A percentile compares a stretch with the other conserved stretches of the same genome.
Evolutionary conservation across 1,139 yeast species (phyloP).

Genomic region (Hyphopichia buzzinii): DNA sequence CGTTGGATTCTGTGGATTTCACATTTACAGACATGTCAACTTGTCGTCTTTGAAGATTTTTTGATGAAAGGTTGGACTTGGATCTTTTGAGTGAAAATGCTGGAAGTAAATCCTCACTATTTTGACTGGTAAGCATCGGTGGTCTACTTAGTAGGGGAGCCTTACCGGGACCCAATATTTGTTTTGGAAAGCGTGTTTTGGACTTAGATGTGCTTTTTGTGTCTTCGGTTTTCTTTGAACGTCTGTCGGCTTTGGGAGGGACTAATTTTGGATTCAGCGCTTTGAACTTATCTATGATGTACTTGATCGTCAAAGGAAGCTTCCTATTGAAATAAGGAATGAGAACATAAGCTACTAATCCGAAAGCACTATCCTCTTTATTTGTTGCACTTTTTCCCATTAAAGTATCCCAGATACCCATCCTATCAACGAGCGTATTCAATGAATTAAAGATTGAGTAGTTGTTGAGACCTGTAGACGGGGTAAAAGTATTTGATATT

Average conservation of each 20-base stretch:
- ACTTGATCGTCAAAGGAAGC: conserved; percentile 46
- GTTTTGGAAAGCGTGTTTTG: conserved; percentile 13
- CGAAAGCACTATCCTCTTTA: conserved; percentile 36
- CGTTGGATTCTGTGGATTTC: conserved; percentile 5
- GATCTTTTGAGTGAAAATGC: conserved; percentile 38
- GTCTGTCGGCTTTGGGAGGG: conserved; percentile 4
- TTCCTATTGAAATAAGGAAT: conserved; percentile 54
- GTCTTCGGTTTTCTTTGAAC: conserved; percentile 4
- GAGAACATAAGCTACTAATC: conserved; percentile 52
- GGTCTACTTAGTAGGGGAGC: conserved; percentile 15
- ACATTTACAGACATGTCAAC: conserved; percentile 38
- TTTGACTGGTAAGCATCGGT: conserved; percentile 2
- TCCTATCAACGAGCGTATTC: conserved; percentile 49
- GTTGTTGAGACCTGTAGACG: conserved; percentile 9
- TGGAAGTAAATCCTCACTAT: conserved; percentile 25
- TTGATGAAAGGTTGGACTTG: conserved; percentile 42
- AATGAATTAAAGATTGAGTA: conserved; percentile 23
- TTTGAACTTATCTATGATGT: conserved; percentile 49
- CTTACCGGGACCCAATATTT: conserved; percentile 13
- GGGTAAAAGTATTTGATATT: background rate
- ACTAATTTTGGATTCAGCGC: conserved; percentile 41
- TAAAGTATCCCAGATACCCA: conserved; percentile 56
- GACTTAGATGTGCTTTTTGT: background rate
- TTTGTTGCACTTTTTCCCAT: conserved; percentile 28
- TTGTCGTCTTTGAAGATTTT: conserved; percentile 43